These are phyloP conservation scores for Daedaleopsis nitida DNA, from an alignment of 768 basidiomycete genomes.

Conservation along the genomic window DNA sequence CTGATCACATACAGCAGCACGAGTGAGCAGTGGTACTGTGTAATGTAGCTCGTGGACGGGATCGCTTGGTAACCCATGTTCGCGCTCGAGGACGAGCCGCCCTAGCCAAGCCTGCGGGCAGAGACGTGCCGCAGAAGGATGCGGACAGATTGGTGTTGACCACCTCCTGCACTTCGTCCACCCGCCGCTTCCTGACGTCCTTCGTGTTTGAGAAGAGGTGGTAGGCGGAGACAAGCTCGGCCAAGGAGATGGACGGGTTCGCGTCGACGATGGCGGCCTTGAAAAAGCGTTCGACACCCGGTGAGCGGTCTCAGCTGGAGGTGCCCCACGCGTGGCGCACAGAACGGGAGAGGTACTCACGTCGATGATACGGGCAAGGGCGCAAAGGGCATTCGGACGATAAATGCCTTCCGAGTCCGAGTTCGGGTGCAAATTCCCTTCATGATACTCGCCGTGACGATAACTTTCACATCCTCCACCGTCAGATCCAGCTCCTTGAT, in stretches of 20 bases:
- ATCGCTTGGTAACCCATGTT: slow-evolving; percentile 73
- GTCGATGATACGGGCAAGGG: slow-evolving; percentile 95
- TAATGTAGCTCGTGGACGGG: slow-evolving; percentile 87
- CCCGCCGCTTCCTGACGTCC: slow-evolving; percentile 97
- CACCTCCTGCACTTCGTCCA: slow-evolving; percentile 98
- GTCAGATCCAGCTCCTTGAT: slow-evolving; percentile 96
- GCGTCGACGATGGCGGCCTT: slow-evolving; percentile 98
- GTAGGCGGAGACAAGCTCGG: slow-evolving; percentile 95
- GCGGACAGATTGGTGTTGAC: slow-evolving; percentile 83
- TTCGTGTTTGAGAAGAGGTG: slow-evolving; percentile 93
- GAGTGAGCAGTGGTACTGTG: slow-evolving; percentile 96
- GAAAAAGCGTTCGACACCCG: slow-evolving; percentile 98
- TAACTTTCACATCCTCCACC: slow-evolving; percentile 99
- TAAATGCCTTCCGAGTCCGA: slow-evolving; percentile 99
- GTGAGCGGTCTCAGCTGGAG: slow-evolving; percentile 29
- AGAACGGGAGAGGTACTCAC: slow-evolving; percentile 53
- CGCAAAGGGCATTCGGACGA: slow-evolving; percentile 95
- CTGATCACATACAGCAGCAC: slow-evolving; percentile 93
- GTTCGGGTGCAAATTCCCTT: slow-evolving; percentile 99
- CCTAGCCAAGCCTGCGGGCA: slow-evolving; percentile 61
- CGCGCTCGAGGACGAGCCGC: slow-evolving; percentile 49
- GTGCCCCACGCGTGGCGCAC: not conserved
- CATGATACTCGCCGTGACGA: slow-evolving; percentile 99
- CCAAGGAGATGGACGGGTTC: slow-evolving; percentile 92
- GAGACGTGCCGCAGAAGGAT: slow-evolving; percentile 58